Evolutionary conservation across 495 filamentous ascomycete genomes (phyloP).

Genomic region (Penicillium salamii): DNA sequence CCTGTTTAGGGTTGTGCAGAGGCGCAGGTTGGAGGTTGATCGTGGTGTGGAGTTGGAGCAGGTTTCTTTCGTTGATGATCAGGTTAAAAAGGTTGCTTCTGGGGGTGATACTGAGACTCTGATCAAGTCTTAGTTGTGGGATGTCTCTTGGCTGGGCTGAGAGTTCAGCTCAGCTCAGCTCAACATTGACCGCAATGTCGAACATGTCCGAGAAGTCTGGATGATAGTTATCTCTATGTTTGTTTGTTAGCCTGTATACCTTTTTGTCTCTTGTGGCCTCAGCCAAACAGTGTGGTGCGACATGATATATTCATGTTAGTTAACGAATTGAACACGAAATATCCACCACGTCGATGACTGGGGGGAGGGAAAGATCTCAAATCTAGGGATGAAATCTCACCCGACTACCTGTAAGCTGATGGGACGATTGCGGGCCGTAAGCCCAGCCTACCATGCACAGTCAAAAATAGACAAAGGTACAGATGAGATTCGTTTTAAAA

Average conservation of each 20-base stretch:
- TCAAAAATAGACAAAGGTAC: conserved; percentile 29
- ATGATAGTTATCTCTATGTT: too few species aligned
- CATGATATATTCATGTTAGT: neutral
- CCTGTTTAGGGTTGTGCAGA: conserved; percentile 53
- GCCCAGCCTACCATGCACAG: conserved; percentile 2
- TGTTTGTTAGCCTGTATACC: too few species aligned
- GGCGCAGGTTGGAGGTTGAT: conserved; percentile 60
- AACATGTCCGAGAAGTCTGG: too few species aligned
- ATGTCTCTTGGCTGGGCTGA: neutral
- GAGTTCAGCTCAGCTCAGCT: too few species aligned
- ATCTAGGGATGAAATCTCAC: too few species aligned
- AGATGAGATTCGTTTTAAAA: conserved; percentile 32
- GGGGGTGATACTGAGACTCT: neutral
- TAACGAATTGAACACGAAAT: neutral
- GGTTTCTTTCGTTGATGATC: neutral
- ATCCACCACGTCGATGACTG: too few species aligned
- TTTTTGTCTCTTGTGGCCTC: too few species aligned
- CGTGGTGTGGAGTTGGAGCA: conserved; percentile 24
- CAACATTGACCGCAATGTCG: too few species aligned
- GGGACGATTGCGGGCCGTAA: neutral
- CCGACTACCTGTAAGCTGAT: neutral
- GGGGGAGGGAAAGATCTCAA: too few species aligned
- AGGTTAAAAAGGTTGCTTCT: neutral
- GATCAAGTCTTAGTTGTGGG: neutral
- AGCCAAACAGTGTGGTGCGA: neutral